phyloP scores from a whole-genome alignment of 192 early-diverging fungal genomes.

The Lunasporangiospora selenospora region DNA sequence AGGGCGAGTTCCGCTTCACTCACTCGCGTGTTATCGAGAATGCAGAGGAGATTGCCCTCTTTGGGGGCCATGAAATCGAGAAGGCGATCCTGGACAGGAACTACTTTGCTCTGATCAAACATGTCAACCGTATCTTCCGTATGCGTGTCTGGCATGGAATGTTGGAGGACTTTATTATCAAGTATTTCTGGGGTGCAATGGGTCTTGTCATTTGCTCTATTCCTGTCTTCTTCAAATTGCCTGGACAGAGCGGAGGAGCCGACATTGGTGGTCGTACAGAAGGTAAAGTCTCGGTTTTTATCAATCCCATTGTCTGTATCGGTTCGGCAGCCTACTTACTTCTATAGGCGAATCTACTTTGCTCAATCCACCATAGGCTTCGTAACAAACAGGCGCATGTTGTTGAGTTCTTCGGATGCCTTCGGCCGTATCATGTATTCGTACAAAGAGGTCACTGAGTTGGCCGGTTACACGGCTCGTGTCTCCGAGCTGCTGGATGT shows the following conservation, averaged over 20 bases:
- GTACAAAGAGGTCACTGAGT: conserved; percentile 93
- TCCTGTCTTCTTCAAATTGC: conserved; percentile 77
- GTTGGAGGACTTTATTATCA: conserved; percentile 98
- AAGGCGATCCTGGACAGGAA: conserved; percentile 79
- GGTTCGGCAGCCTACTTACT: not conserved
- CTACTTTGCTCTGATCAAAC: conserved; percentile 82
- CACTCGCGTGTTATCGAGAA: conserved; percentile 95
- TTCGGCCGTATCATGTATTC: conserved; percentile 90
- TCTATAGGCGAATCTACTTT: conserved; percentile 6
- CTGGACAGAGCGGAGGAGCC: conserved; percentile 42
- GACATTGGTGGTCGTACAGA: conserved; percentile 60
- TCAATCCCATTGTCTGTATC: not conserved
- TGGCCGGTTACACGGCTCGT: conserved; percentile 94
- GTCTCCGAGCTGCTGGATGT: conserved; percentile 85
- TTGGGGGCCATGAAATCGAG: conserved; percentile 84
- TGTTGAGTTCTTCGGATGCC: conserved; percentile 80
- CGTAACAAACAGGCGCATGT: conserved; percentile 78
- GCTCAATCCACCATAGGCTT: conserved; percentile 55
- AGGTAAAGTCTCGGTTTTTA: conserved; percentile 31
- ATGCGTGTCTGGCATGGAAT: conserved; percentile 91
- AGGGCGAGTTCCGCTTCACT: conserved; percentile 94
- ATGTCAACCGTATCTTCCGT: conserved; percentile 87
- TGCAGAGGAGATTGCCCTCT: conserved; percentile 96
- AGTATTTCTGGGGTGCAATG: conserved; percentile 97
- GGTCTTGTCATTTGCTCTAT: conserved; percentile 86